A percentile compares a stretch with the other conserved stretches of the same genome.
These are phyloP conservation scores for Penicillium rolfsii DNA, from an alignment of 2,329 filamentous ascomycete species.

Conservation along the genomic window DNA sequence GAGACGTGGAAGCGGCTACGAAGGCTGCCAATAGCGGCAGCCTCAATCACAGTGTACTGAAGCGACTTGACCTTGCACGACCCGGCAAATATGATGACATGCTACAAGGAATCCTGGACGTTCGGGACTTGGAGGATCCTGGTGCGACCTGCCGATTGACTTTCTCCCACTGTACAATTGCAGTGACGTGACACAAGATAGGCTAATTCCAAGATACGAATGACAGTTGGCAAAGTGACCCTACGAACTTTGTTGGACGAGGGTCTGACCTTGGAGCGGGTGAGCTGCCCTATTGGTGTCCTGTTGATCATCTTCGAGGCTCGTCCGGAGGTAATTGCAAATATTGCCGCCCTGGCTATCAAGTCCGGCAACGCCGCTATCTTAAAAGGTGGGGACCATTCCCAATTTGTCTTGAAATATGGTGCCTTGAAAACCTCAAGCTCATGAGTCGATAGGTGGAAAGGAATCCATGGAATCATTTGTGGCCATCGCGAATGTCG, in stretches of 20 bases:
- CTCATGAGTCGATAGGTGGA: conserved; percentile 62
- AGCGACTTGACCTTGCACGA: conserved; percentile 82
- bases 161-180: not conserved
- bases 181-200: not conserved
- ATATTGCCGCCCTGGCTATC: conserved; percentile 92
- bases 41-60: conserved; percentile 80
- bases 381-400: conserved; percentile 68
- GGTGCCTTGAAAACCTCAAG: conserved; percentile 8
- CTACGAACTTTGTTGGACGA: conserved; percentile 85
- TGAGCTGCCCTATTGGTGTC: conserved; percentile 95
- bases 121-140: conserved; percentile 81
- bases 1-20: conserved; percentile 75
- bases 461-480: conserved; percentile 98
- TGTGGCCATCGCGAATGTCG: conserved; percentile 81
- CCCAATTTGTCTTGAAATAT: not conserved
- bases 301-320: conserved; percentile 98
- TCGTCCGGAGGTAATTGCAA: conserved; percentile 95
- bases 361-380: conserved; percentile 98
- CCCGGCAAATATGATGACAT: conserved; percentile 97
- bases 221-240: conserved; percentile 78
- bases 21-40: conserved; percentile 74
- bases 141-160: conserved; percentile 57
- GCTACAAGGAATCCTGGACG: conserved; percentile 91
- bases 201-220: conserved; percentile 16
- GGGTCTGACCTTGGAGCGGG: conserved; percentile 79